Evolutionary conservation across 805 yeast species (phyloP).

Genomic region (Ascoidea asiatica): DNA sequence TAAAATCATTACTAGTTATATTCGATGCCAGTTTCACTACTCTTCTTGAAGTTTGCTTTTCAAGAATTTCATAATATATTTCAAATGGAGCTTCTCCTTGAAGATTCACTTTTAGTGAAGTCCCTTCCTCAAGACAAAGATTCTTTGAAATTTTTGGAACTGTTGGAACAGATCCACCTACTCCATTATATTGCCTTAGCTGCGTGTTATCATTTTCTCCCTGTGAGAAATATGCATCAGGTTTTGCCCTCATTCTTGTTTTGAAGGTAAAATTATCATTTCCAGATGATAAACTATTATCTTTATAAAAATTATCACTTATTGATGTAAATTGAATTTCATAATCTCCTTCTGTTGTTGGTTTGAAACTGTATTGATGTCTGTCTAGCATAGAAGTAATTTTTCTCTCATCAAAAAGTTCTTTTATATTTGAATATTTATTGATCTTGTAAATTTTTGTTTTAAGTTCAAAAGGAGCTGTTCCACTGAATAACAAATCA

Average conservation of each 20-base stretch:
- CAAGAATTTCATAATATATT: conserved; percentile 54
- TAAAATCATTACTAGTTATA: conserved; percentile 22
- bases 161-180: conserved; percentile 1
- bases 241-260: conserved; percentile 61
- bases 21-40: conserved; percentile 26
- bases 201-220: conserved; percentile 8
- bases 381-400: conserved; percentile 28
- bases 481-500: conserved; percentile 55
- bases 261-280: conserved; percentile 36
- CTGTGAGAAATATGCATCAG: conserved; percentile 32
- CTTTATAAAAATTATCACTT: conserved; percentile 49
- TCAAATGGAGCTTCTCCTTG: conserved; percentile 75
- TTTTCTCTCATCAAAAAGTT: conserved; percentile 21
- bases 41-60: conserved; percentile 36
- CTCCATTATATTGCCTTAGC: conserved; percentile 7
- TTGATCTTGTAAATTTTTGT: conserved; percentile 46
- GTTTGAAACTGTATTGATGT: conserved; percentile 53
- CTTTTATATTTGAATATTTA: conserved; percentile 21
- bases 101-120: conserved; percentile 38
- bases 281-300: conserved; percentile 22
- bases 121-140: conserved; percentile 31
- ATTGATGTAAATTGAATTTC: conserved; percentile 55
- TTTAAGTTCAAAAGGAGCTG: conserved; percentile 66
- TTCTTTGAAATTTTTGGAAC: conserved; percentile 10
- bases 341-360: conserved; percentile 71